Evolutionary conservation across 2,329 filamentous ascomycete genomes (phyloP), one percentile per base, ranked within the genome.

Genomic region (Escovopsis sp.): DNA sequence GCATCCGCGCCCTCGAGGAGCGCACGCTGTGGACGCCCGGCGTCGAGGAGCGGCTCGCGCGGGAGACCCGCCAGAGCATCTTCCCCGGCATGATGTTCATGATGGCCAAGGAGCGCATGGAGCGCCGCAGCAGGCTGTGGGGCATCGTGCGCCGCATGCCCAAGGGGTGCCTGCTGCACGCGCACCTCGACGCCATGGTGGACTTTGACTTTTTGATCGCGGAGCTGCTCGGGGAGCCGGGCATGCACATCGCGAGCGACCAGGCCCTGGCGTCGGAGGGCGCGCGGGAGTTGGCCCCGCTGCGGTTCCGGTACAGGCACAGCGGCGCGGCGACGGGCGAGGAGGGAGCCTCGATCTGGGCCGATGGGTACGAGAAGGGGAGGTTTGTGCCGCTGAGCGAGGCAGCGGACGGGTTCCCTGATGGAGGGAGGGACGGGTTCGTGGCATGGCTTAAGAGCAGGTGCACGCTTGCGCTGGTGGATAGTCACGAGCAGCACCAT

Each of bases 61-160:
- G 74, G 48, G 64, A 75, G 43, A 65, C 62, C n/a, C 59, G 76
- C 51, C 71, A 76, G 46, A 75, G 77, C 50, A 66, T 89, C 39
- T 85, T 83, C 56, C 86, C 86, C 1, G 88, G 88, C 10, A 94
- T 94, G 81, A 91, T 94, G 83, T 95, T 94, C 62, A 79, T 75
- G 31, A 70, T 89, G 31, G 86, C 86, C 51, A 89, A 87, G 60
- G 74, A 79, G n/a, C 76, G 77, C 32, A 93, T 94, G 76, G 85
- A 94, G 61, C 8, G 8, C 5, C 70, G 70, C 50, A 94, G 85
- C 12, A 79, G 79, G 54, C 68, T 95, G 20, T 96, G 86, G 86
- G 72, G 77, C 48, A 91, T 95, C 51, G 73, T 94, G 13, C 74
- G 79, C 45, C 73, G 68, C 48, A 86, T 96, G 83, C 89, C 89